These are phyloP conservation scores for Phytophthora tentaculata DNA, from an alignment of 352 stramenopile genomes.

Conservation along the genomic window DNA sequence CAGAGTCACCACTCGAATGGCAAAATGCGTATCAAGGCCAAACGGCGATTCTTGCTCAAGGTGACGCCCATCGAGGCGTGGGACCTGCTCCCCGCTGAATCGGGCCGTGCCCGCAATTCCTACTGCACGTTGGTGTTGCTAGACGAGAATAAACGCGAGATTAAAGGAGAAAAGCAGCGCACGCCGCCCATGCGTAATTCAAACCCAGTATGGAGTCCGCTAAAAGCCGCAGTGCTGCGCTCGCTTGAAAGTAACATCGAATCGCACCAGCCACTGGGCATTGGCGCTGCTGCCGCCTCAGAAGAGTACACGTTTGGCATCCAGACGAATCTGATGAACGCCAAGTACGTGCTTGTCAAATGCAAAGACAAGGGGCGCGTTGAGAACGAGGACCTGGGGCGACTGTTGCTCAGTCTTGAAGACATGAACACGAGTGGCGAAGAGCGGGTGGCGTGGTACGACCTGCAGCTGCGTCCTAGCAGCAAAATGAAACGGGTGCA, in stretches of 20 bases:
- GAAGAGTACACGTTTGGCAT: constrained; percentile 91
- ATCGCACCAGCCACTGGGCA: constrained; percentile 85
- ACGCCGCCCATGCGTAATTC: constrained; percentile 66
- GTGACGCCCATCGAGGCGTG: constrained; percentile 85
- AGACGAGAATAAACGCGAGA: constrained; percentile 85
- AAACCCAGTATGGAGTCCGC: constrained; percentile 83
- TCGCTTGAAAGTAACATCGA: constrained; percentile 81
- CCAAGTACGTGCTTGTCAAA: constrained; percentile 87
- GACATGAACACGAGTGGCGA: constrained; percentile 86
- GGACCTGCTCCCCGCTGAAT: constrained; percentile 70
- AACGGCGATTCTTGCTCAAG: constrained; percentile 84
- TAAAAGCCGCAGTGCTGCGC: constrained; percentile 81
- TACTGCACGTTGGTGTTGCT: constrained; percentile 88
- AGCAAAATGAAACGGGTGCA: constrained; percentile 88
- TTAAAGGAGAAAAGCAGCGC: constrained; percentile 89
- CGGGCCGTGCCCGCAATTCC: constrained; percentile 64
- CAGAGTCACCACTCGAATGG: constrained; percentile 26
- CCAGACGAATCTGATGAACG: constrained; percentile 70
- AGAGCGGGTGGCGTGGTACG: constrained; percentile 86
- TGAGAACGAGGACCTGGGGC: constrained; percentile 81
- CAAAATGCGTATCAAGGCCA: constrained; percentile 66
- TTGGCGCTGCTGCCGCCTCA: constrained; percentile 76
- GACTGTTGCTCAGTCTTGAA: constrained; percentile 80
- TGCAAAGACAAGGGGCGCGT: constrained; percentile 90
- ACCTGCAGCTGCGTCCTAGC: constrained; percentile 80